Evolutionary conservation across 1,284 basidiomycete genomes (phyloP).

Genomic region (Papiliotrema laurentii): DNA sequence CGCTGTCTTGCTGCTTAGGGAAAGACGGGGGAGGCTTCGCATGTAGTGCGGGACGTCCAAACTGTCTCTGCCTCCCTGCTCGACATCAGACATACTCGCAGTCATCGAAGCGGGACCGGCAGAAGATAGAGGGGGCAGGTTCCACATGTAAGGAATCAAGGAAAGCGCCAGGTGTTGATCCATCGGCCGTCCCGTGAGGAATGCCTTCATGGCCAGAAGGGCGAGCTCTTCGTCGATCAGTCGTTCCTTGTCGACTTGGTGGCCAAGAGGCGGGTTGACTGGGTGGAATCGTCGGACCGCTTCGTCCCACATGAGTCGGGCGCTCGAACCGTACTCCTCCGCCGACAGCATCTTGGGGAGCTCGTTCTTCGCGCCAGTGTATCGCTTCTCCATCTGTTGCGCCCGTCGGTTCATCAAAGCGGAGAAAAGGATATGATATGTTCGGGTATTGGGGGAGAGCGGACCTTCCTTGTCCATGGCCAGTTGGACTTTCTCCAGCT

Average conservation of each 20-base stretch:
- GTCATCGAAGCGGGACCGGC: slow-evolving; percentile 1
- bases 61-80: neutral
- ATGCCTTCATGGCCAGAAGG: slow-evolving; percentile 9
- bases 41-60: slow-evolving; percentile 1
- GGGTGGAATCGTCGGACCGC: slow-evolving; percentile 22
- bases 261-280: neutral
- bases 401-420: slow-evolving; percentile 8
- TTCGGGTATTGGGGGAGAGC: slow-evolving; percentile 33
- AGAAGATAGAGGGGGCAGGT: neutral
- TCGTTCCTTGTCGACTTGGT: neutral
- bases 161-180: neutral
- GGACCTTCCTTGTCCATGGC: slow-evolving; percentile 30
- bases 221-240: slow-evolving; percentile 26
- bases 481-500: slow-evolving; percentile 38
- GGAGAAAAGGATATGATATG: slow-evolving; percentile 38
- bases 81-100: neutral
- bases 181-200: neutral
- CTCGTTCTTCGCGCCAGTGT: neutral
- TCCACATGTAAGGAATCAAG: slow-evolving; percentile 6
- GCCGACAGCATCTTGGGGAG: neutral
- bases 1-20: slow-evolving; percentile 15
- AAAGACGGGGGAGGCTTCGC: neutral
- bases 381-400: neutral
- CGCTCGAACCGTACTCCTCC: slow-evolving; percentile 17
- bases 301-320: slow-evolving; percentile 29